A percentile compares a stretch with the other conserved stretches of the same genome.
Conservation (phyloP, 75 land plant genomes). For the Selaginella moellendorffii region DNA sequence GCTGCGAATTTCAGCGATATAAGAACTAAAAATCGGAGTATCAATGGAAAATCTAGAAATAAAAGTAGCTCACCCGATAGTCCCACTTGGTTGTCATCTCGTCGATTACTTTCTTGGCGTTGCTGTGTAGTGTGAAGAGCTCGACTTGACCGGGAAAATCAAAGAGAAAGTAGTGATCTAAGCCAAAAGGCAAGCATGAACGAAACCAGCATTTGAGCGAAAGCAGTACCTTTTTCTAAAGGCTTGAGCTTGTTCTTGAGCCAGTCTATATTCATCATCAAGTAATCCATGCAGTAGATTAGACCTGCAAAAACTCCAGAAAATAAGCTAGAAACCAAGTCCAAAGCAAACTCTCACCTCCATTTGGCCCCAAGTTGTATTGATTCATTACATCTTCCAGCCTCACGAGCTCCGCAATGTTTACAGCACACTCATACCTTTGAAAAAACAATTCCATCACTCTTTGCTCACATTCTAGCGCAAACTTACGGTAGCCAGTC, state of each 20-base stretch:
- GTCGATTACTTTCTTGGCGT: slow-evolving; percentile 68
- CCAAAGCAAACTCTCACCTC: slow-evolving; percentile 38
- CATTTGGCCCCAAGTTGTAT: slow-evolving; percentile 95
- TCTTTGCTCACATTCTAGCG: too few species aligned
- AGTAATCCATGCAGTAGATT: slow-evolving; percentile 96
- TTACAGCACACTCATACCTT: slow-evolving; percentile 86
- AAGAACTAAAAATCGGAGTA: too few species aligned
- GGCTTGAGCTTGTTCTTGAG: slow-evolving; percentile 65
- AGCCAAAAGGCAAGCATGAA: neutral
- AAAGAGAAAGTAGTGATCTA: slow-evolving; percentile 97
- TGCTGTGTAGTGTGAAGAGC: slow-evolving; percentile 79
- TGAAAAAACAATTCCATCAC: too few species aligned
- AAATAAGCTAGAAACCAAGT: slow-evolving; percentile 7
- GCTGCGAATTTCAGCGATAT: too few species aligned
- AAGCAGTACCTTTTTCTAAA: slow-evolving; percentile 46
- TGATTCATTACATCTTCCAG: slow-evolving; percentile 89
- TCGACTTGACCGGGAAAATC: slow-evolving; percentile 99
- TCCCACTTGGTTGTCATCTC: slow-evolving; percentile 69
- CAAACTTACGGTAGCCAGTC: slow-evolving; percentile 89
- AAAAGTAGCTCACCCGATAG: slow-evolving; percentile 42
- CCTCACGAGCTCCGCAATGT: slow-evolving; percentile 84
- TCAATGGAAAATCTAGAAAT: neutral
- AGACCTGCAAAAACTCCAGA: slow-evolving; percentile 41
- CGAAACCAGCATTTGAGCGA: neutral
- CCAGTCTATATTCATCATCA: slow-evolving; percentile 98